These are phyloP conservation scores for Butyriboletus regius DNA, from an alignment of 1,284 basidiomycete genomes.

Conservation along the genomic window DNA sequence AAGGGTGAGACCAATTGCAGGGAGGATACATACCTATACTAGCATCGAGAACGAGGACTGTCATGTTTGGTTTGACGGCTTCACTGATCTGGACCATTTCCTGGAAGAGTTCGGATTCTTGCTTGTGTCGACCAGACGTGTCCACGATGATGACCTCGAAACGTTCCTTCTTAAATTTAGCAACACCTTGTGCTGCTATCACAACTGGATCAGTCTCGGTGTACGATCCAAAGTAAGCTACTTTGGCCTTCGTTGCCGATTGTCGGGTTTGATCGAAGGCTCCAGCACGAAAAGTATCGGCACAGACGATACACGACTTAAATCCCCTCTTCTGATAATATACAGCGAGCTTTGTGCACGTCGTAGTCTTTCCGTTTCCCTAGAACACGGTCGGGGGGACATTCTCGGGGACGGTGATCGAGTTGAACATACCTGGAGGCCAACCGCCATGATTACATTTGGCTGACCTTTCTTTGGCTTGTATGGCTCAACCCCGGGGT, in stretches of 20 bases:
- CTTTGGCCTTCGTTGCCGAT: slow-evolving; percentile 94
- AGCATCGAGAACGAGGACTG: slow-evolving; percentile 80
- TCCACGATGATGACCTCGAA: slow-evolving; percentile 99
- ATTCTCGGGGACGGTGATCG: slow-evolving; percentile 3
- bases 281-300: slow-evolving; percentile 98
- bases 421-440: slow-evolving; percentile 64
- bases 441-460: slow-evolving; percentile 97
- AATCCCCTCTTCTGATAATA: slow-evolving; percentile 96
- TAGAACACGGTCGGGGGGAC: slow-evolving; percentile 31
- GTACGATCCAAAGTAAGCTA: slow-evolving; percentile 98
- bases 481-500: slow-evolving; percentile 89
- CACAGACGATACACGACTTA: slow-evolving; percentile 97
- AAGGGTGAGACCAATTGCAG: neutral
- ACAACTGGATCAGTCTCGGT: slow-evolving; percentile 97
- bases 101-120: slow-evolving; percentile 92
- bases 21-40: slow-evolving; percentile 56
- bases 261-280: slow-evolving; percentile 97
- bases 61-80: slow-evolving; percentile 91
- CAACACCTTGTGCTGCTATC: slow-evolving; percentile 89
- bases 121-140: slow-evolving; percentile 94
- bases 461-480: slow-evolving; percentile 93
- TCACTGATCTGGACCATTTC: slow-evolving; percentile 97
- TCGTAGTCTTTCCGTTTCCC: slow-evolving; percentile 98
- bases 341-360: slow-evolving; percentile 93
- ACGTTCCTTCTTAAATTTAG: slow-evolving; percentile 94